Evolutionary conservation across 2,329 filamentous ascomycete genomes (phyloP).

Genomic region (Pleurostoma richardsiae): DNA sequence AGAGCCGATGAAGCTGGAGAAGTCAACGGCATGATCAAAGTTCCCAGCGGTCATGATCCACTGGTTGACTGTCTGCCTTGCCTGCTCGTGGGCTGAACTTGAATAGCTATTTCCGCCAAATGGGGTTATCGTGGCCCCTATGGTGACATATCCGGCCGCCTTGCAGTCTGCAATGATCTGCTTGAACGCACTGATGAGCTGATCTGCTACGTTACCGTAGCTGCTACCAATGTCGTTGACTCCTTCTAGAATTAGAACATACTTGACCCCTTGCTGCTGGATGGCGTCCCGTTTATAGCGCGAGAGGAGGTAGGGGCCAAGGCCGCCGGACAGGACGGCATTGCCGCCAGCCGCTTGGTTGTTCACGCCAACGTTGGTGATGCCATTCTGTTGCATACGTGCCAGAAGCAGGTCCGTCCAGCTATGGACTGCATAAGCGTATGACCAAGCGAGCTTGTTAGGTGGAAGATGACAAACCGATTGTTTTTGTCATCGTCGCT

Average conservation of each 20-base stretch:
- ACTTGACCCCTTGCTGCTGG: constrained; percentile 49
- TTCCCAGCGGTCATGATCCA: constrained; percentile 52
- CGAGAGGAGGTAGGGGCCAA: constrained; percentile 55
- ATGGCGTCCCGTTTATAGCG: constrained; percentile 63
- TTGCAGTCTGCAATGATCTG: constrained; percentile 53
- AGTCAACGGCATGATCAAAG: constrained; percentile 60
- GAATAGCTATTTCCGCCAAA: constrained; percentile 52
- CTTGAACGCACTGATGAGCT: constrained; percentile 50
- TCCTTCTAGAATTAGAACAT: constrained; percentile 62
- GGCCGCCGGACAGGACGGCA: constrained; percentile 53
- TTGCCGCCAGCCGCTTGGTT: constrained; percentile 70
- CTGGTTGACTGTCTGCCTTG: constrained; percentile 51
- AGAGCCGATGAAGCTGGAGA: constrained; percentile 52
- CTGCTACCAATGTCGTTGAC: constrained; percentile 63
- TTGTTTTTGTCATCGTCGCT: constrained; percentile 57
- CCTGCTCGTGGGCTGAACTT: constrained; percentile 46
- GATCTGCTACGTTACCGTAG: constrained; percentile 35
- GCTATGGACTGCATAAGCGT: constrained; percentile 14
- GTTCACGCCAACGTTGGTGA: constrained; percentile 47
- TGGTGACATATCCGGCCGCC: constrained; percentile 47
- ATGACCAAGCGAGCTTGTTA: no score
- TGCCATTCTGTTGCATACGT: constrained; percentile 40
- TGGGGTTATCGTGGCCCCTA: constrained; percentile 63
- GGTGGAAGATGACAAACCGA: constrained; percentile 24
- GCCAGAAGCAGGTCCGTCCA: constrained; percentile 55